Evolutionary conservation across 805 yeast genomes (phyloP), one percentile per base, ranked within the genome.

Genomic region (Saccharomycopsis microspora): DNA sequence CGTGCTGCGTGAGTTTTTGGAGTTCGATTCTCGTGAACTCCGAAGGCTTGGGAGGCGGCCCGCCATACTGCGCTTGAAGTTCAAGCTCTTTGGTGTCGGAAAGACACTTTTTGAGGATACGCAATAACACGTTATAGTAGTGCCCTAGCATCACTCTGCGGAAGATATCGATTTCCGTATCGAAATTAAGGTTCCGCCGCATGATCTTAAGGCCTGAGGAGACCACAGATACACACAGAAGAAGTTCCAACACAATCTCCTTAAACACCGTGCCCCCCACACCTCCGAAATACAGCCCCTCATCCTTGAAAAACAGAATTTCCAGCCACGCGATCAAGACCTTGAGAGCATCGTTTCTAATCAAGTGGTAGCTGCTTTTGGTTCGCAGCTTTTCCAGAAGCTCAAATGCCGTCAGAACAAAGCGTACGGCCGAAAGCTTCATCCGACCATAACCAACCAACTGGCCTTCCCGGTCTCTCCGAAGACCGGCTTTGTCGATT

Each of bases 141-240:
- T 80, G 80, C 4, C 82, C 79, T 61, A 85, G 84, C 7, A 78
- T 70, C 42, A 82, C 74, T 32, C 76, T 76, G 55, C 74, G 76
- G 34, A 78, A 72, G 52, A 75, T 73, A 39, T 66, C 66, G 34
- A 76, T 56, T 54, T 79, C 85, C 19, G 65, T 67, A 46, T 74
- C 80, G 45, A 70, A 32, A 76, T 79, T 49, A 69, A 81, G 35
- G 75, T 81, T 30, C 74, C 70, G 48, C 80, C 89, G 40, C 81
- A 60, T 41, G 35, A 51, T 48, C 3, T 81, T 72, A 33, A 81
- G 60, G n/a, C 71, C 68, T 31, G 72, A 73, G 29, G 85, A 68
- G 27, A 80, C 68, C 28, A 71, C 59, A 2, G 82, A 71, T 46
- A 84, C 60, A 27, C 80, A 76, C 53, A 70, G 71, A 0, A 85